phyloP scores from a whole-genome alignment of 441 rosid genomes.

The Euphorbia corollata region DNA sequence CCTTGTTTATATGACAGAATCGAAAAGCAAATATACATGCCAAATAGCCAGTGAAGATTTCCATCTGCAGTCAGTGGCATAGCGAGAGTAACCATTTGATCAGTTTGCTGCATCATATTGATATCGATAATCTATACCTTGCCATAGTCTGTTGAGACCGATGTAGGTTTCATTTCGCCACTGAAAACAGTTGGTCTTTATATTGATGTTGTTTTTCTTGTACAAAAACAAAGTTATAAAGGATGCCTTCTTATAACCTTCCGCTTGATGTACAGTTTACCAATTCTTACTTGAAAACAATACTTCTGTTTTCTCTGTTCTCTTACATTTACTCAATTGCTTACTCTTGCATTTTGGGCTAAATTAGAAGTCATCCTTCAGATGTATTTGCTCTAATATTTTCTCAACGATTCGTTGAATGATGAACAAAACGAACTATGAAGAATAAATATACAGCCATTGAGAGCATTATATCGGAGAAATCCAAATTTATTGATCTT shows the following conservation, averaged over 20 bases:
- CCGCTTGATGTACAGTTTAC: background rate
- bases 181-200: conserved; percentile 28
- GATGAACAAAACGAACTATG: too few relatives aligned
- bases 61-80: background rate
- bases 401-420: too few relatives aligned
- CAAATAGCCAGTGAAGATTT: background rate
- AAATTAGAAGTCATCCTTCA: too few relatives aligned
- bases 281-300: too few relatives aligned
- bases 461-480: background rate
- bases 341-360: too few relatives aligned
- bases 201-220: background rate
- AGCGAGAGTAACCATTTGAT: background rate
- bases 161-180: too few relatives aligned
- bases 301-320: too few relatives aligned
- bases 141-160: conserved; percentile 25
- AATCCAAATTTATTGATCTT: conserved; percentile 7
- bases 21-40: background rate
- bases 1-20: conserved; percentile 8
- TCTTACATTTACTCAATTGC: too few relatives aligned
- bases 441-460: background rate
- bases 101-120: conserved; percentile 1
- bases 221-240: background rate
- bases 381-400: too few relatives aligned
- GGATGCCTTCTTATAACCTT: background rate
- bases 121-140: conserved; percentile 3